These are phyloP conservation scores for Talaromyces sp. DNA, from an alignment of 2,329 filamentous ascomycete species.

Conservation along the genomic window DNA sequence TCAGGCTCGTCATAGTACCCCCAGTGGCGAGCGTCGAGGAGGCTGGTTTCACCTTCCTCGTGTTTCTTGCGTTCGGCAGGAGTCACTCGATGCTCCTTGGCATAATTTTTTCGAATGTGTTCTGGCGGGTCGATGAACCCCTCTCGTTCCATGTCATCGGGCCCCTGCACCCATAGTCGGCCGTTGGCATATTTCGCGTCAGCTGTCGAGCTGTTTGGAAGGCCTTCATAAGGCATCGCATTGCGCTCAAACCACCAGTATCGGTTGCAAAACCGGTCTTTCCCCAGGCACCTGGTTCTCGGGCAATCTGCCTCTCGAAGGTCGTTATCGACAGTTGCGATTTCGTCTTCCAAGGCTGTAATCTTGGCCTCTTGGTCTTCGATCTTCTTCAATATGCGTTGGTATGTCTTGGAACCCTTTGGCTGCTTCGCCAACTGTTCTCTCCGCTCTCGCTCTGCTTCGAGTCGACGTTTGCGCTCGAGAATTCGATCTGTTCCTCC, in stretches of 20 bases:
- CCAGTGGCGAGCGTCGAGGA: conserved; percentile 78
- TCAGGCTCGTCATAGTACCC: conserved; percentile 82
- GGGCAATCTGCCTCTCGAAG: conserved; percentile 91
- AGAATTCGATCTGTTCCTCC: conserved; percentile 64
- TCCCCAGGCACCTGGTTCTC: conserved; percentile 81
- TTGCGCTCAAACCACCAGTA: conserved; percentile 99
- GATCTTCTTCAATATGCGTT: conserved; percentile 82
- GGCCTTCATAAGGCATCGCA: conserved; percentile 89
- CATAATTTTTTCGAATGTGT: conserved; percentile 71
- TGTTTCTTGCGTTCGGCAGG: conserved; percentile 77
- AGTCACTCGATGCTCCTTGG: conserved; percentile 72
- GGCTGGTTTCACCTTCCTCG: conserved; percentile 79
- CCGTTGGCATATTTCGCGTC: conserved; percentile 88
- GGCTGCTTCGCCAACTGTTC: conserved; percentile 62
- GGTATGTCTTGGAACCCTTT: conserved; percentile 82
- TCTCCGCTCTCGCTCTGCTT: conserved; percentile 65
- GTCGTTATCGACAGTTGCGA: conserved; percentile 82
- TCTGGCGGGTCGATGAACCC: conserved; percentile 77
- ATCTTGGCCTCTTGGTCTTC: conserved; percentile 79
- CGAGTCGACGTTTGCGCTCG: conserved; percentile 73
- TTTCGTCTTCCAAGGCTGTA: conserved; percentile 76
- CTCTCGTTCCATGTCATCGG: conserved; percentile 78
- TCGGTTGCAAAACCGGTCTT: conserved; percentile 95
- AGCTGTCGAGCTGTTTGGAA: conserved; percentile 83
- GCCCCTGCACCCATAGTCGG: conserved; percentile 93